These are phyloP conservation scores for Trypanosoma theileri DNA, from an alignment of 208 protist species.

Conservation along the genomic window DNA sequence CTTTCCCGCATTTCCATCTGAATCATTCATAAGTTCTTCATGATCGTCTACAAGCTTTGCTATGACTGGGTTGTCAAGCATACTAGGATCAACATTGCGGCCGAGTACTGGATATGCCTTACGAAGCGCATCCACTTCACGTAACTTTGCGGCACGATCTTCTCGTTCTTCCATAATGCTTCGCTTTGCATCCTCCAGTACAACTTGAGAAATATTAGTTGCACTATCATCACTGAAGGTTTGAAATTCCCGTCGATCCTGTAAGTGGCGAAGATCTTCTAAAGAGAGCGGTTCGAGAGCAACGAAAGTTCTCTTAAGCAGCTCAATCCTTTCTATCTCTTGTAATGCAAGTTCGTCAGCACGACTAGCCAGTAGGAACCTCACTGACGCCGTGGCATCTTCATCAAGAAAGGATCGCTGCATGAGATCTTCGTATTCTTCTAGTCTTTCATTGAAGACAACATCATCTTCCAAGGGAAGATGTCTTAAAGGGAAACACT, in stretches of 20 bases:
- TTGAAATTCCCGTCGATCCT: conserved; percentile 16
- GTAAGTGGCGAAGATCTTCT: conserved; percentile 25
- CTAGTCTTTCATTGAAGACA: conserved; percentile 25
- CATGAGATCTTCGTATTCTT: conserved; percentile 29
- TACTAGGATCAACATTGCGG: conserved; percentile 61
- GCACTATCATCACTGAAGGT: not conserved
- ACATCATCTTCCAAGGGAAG: conserved; percentile 38
- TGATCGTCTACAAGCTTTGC: conserved; percentile 40
- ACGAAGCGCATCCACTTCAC: conserved; percentile 35
- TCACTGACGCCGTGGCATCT: not conserved
- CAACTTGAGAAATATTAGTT: not conserved
- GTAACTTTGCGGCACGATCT: conserved; percentile 20
- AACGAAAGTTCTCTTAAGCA: conserved; percentile 14
- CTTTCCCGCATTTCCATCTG: conserved; percentile 25
- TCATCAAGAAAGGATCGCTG: conserved; percentile 9
- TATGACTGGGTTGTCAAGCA: conserved; percentile 55
- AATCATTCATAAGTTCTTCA: conserved; percentile 42
- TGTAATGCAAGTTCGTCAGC: conserved; percentile 19
- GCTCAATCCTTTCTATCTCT: conserved; percentile 21
- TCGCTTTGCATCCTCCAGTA: conserved; percentile 17
- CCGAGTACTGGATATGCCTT: conserved; percentile 55
- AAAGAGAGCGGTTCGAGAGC: conserved; percentile 20
- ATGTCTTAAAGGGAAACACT: conserved; percentile 46
- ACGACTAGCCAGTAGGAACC: conserved; percentile 14
- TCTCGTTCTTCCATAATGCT: conserved; percentile 14